A percentile compares a stretch with the other conserved stretches of the same genome.
Evolutionary conservation across 1,284 basidiomycete genomes (phyloP).

Genomic region (Flammula alnicola): DNA sequence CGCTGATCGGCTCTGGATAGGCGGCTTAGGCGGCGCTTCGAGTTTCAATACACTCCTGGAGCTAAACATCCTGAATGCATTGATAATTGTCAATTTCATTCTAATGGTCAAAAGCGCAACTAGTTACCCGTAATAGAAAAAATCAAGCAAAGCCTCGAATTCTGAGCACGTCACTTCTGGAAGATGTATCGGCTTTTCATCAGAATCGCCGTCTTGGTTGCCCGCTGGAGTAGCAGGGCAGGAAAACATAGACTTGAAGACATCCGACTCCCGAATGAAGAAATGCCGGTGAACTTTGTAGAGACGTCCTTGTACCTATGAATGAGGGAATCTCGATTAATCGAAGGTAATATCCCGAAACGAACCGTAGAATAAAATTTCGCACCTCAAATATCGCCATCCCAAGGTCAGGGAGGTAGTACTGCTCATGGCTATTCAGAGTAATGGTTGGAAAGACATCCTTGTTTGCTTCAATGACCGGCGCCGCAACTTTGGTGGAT

Average conservation of each 20-base stretch:
- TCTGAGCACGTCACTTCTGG: constrained; percentile 2
- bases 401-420: constrained; percentile 2
- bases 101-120: neutral
- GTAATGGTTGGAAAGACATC: no score
- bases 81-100: neutral
- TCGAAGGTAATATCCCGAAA: neutral
- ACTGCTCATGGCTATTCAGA: neutral
- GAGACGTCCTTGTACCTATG: constrained; percentile 4
- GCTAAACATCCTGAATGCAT: neutral
- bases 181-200: constrained; percentile 7
- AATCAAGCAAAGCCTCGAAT: constrained; percentile 9
- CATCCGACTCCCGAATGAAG: constrained; percentile 8
- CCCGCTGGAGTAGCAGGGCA: neutral
- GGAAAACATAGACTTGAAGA: constrained; percentile 7
- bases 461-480: no score
- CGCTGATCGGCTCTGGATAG: neutral
- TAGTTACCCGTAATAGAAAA: constrained; percentile 8
- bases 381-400: constrained; percentile 8
- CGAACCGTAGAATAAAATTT: neutral
- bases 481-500: no score
- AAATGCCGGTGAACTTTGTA: constrained; percentile 12
- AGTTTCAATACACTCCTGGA: neutral
- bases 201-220: constrained; percentile 2
- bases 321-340: neutral
- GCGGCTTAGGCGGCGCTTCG: neutral